phyloP scores from a whole-genome alignment of 345 rosid genomes.

The Melastoma malabathricum region DNA sequence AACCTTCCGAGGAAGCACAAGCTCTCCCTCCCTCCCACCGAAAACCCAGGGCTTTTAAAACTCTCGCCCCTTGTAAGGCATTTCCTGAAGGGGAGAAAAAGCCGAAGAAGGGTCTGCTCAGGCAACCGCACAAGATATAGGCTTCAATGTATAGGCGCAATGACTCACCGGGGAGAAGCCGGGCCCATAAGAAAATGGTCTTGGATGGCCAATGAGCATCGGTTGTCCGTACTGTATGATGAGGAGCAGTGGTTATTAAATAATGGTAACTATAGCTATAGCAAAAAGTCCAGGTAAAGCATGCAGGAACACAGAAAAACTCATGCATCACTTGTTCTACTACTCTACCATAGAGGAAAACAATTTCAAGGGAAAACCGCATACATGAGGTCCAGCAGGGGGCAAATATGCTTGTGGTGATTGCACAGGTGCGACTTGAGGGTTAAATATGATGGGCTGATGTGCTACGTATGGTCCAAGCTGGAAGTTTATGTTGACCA shows the following conservation, averaged over 20 bases:
- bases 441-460: slow-evolving; percentile 52
- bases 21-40: slow-evolving; percentile 6
- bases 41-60: slow-evolving; percentile 18
- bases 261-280: background rate
- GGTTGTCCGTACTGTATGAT: slow-evolving; percentile 51
- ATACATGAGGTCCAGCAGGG: slow-evolving; percentile 69
- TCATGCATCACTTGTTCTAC: too few species aligned
- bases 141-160: background rate
- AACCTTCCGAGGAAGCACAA: background rate
- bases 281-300: background rate
- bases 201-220: slow-evolving; percentile 48
- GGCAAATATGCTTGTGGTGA: slow-evolving; percentile 55
- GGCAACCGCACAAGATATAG: background rate
- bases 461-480: slow-evolving; percentile 55
- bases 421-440: slow-evolving; percentile 42
- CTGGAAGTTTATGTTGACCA: slow-evolving; percentile 26
- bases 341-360: too few species aligned
- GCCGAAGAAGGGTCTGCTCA: slow-evolving; percentile 1
- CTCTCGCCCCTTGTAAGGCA: slow-evolving; percentile 57
- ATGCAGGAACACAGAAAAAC: background rate
- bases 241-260: slow-evolving; percentile 6
- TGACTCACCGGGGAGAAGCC: slow-evolving; percentile 56
- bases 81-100: slow-evolving; percentile 30
- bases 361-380: background rate
- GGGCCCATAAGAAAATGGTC: slow-evolving; percentile 51